Evolutionary conservation across 257 asterid species (phyloP).

Genomic region (Nicotiana paniculata): DNA sequence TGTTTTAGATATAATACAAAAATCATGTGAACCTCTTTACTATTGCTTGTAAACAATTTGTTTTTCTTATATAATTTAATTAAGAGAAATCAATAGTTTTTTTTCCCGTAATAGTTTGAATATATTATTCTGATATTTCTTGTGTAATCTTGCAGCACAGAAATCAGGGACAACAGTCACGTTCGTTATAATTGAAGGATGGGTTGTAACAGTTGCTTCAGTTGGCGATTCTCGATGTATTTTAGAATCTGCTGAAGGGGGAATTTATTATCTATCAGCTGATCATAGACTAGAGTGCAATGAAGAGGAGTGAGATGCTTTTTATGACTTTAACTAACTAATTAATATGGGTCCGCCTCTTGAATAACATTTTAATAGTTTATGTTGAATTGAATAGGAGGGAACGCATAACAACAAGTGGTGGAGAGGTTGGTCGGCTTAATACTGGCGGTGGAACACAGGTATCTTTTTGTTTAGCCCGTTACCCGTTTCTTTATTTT

Average conservation of each 20-base stretch:
- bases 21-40: not conserved
- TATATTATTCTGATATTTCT: slow-evolving; percentile 11
- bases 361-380: slow-evolving; percentile 4
- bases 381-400: slow-evolving; percentile 43
- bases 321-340: not conserved
- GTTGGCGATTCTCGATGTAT: slow-evolving; percentile 82
- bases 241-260: slow-evolving; percentile 68
- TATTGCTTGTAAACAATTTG: not conserved
- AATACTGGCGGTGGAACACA: slow-evolving; percentile 82
- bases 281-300: slow-evolving; percentile 77
- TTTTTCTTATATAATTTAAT: not conserved
- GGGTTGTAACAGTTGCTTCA: slow-evolving; percentile 71
- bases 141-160: slow-evolving; percentile 36
- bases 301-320: slow-evolving; percentile 63
- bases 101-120: not conserved
- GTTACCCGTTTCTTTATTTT: not conserved
- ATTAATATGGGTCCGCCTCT: not conserved
- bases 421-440: slow-evolving; percentile 84
- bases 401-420: slow-evolving; percentile 64
- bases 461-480: slow-evolving; percentile 27
- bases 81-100: not conserved
- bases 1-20: not conserved
- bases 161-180: slow-evolving; percentile 79
- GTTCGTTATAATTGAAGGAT: slow-evolving; percentile 71
- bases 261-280: slow-evolving; percentile 61